Evolutionary conservation across 1,284 basidiomycete genomes (phyloP).

Genomic region (Farysia itapuensis): DNA sequence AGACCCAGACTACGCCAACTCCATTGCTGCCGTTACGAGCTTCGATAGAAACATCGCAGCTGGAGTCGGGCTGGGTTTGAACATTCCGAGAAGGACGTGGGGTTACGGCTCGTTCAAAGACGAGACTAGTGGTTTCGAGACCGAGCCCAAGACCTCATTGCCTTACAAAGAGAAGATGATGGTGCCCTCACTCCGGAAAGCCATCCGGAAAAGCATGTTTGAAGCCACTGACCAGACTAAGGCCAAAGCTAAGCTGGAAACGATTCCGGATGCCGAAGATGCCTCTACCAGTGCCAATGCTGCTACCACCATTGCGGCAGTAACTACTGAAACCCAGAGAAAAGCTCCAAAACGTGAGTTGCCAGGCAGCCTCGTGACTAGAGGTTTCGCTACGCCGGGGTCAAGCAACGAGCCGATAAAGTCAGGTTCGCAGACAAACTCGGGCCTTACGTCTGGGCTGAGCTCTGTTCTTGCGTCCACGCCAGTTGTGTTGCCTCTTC

Average conservation of each 20-base stretch:
- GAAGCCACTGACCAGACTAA: constrained; percentile 21
- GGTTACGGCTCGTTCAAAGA: constrained; percentile 40
- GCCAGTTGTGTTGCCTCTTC: background rate
- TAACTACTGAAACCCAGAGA: background rate
- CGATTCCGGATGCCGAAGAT: constrained; percentile 29
- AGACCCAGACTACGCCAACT: constrained; percentile 13
- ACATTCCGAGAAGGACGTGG: constrained; percentile 26
- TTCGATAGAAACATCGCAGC: constrained; percentile 21
- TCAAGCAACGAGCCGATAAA: too few species aligned
- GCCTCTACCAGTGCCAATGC: constrained; percentile 12
- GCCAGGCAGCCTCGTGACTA: constrained; percentile 29
- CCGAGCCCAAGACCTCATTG: constrained; percentile 57
- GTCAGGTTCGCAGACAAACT: too few species aligned
- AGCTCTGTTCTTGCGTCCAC: too few species aligned
- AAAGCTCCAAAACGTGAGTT: constrained; percentile 15
- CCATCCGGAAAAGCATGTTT: constrained; percentile 29
- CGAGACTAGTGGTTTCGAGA: constrained; percentile 41
- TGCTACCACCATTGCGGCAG: background rate
- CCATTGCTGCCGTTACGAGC: constrained; percentile 10
- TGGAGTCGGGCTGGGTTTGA: constrained; percentile 4
- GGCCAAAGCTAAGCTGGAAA: constrained; percentile 23
- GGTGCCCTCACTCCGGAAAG: constrained; percentile 53
- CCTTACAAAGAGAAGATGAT: constrained; percentile 57
- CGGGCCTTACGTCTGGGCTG: too few species aligned
- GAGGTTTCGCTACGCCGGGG: constrained; percentile 33